A percentile compares a stretch with the other conserved stretches of the same genome.
These are phyloP conservation scores for Globisporangium viniferum DNA, from an alignment of 352 stramenopile genomes.

Conservation along the genomic window DNA sequence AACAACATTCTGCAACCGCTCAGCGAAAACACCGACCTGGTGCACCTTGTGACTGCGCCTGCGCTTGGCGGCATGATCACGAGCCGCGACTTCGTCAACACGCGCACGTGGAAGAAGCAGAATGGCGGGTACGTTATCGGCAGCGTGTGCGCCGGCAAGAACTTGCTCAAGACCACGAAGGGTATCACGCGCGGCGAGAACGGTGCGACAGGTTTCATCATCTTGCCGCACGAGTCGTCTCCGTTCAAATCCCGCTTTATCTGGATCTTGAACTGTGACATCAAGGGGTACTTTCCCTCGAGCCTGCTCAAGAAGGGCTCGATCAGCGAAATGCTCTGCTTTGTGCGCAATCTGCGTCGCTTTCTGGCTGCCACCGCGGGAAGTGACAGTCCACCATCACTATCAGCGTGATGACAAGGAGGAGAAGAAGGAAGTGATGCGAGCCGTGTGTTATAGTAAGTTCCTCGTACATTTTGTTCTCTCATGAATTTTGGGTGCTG, in stretches of 20 bases:
- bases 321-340: conserved; percentile 74
- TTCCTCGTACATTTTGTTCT: conserved; percentile 7
- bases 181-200: conserved; percentile 78
- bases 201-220: conserved; percentile 68
- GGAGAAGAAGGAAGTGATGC: background rate
- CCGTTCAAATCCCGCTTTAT: conserved; percentile 76
- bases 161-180: conserved; percentile 64
- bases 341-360: conserved; percentile 73
- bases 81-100: conserved; percentile 82
- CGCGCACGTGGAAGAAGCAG: conserved; percentile 66
- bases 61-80: conserved; percentile 73
- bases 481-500: conserved; percentile 8
- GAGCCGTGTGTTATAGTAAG: conserved; percentile 10
- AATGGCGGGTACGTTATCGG: conserved; percentile 71
- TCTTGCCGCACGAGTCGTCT: conserved; percentile 68
- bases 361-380: conserved; percentile 54
- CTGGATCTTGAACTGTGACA: conserved; percentile 84
- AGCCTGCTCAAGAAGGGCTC: conserved; percentile 80
- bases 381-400: conserved; percentile 30
- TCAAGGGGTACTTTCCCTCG: conserved; percentile 81
- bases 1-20: conserved; percentile 72
- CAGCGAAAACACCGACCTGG: conserved; percentile 66
- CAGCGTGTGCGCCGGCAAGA: conserved; percentile 65
- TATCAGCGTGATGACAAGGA: conserved; percentile 15
- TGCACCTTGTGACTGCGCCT: conserved; percentile 63